Evolutionary conservation across 2,329 filamentous ascomycete genomes (phyloP).

Genomic region (Balansia obtecta): DNA sequence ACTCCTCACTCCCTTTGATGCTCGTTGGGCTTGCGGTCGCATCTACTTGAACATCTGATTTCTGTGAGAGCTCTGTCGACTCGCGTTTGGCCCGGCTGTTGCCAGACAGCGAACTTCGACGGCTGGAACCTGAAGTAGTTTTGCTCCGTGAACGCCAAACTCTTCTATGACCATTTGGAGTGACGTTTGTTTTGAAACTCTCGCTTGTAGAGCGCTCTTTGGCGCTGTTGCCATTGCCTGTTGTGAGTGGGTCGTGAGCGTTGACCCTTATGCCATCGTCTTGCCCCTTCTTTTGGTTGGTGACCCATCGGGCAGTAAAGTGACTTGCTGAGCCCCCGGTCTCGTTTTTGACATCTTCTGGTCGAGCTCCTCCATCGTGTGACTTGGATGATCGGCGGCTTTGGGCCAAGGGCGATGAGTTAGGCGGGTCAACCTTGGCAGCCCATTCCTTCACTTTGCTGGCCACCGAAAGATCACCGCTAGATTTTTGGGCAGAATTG

Average conservation of each 20-base stretch:
- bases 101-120: conserved; percentile 11
- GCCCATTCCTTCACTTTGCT: conserved; percentile 54
- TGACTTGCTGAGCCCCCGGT: conserved; percentile 16
- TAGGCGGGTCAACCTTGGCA: conserved; percentile 37
- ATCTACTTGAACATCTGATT: conserved; percentile 6
- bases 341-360: conserved; percentile 16
- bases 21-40: conserved; percentile 14
- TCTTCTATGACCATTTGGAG: conserved; percentile 7
- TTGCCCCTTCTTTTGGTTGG: conserved; percentile 5
- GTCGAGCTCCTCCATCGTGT: conserved; percentile 14
- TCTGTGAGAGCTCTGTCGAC: conserved; percentile 11
- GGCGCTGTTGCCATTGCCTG: conserved; percentile 18
- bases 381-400: conserved; percentile 26
- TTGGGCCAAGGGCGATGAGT: conserved; percentile 21
- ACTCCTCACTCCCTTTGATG: conserved; percentile 24
- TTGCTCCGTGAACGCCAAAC: conserved; percentile 16
- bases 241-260: conserved; percentile 13
- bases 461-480: conserved; percentile 41
- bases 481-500: conserved; percentile 41
- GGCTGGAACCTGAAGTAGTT: conserved; percentile 14
- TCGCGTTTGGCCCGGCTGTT: conserved; percentile 17
- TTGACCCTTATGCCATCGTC: conserved; percentile 29
- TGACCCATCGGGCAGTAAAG: conserved; percentile 12
- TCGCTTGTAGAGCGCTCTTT: conserved; percentile 17
- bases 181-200: conserved; percentile 13